Conservation (phyloP, 768 basidiomycete genomes). For the Podaxis rugospora region DNA sequence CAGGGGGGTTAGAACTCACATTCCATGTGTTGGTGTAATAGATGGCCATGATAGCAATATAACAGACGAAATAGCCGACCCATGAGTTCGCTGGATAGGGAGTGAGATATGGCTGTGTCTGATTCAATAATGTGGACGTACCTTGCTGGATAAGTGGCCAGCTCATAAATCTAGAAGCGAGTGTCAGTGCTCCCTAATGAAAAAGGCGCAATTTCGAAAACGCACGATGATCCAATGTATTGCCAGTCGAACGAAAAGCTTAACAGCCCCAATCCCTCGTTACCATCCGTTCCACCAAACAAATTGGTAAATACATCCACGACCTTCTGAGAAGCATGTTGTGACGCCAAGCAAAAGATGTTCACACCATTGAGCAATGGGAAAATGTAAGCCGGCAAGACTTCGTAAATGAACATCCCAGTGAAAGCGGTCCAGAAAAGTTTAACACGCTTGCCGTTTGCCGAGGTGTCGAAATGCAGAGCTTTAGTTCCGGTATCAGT, state of each 20-base stretch:
- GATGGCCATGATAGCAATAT: slow-evolving; percentile 47
- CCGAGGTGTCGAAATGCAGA: slow-evolving; percentile 41
- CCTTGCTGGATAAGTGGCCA: slow-evolving; percentile 54
- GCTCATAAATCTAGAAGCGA: slow-evolving; percentile 40
- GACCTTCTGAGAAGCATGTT: slow-evolving; percentile 36
- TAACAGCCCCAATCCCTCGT: slow-evolving; percentile 62
- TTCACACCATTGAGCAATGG: slow-evolving; percentile 59
- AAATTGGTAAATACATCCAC: slow-evolving; percentile 53
- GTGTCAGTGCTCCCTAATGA: background rate
- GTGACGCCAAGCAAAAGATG: slow-evolving; percentile 57
- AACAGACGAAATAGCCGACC: slow-evolving; percentile 50
- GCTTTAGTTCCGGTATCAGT: slow-evolving; percentile 23
- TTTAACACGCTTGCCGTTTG: slow-evolving; percentile 44
- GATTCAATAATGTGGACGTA: slow-evolving; percentile 14
- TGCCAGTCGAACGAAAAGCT: slow-evolving; percentile 69
- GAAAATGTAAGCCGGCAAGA: slow-evolving; percentile 56
- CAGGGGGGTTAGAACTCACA: slow-evolving; percentile 24
- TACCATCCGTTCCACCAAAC: slow-evolving; percentile 63
- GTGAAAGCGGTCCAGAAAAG: slow-evolving; percentile 49
- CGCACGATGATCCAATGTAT: slow-evolving; percentile 47
- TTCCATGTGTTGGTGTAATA: slow-evolving; percentile 65
- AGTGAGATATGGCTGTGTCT: background rate
- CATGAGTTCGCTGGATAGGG: slow-evolving; percentile 45
- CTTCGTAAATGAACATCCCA: slow-evolving; percentile 49
- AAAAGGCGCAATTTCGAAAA: background rate